Evolutionary conservation across 2,329 filamentous ascomycete species (phyloP).

Genomic region (Diaporthe ampelina): DNA sequence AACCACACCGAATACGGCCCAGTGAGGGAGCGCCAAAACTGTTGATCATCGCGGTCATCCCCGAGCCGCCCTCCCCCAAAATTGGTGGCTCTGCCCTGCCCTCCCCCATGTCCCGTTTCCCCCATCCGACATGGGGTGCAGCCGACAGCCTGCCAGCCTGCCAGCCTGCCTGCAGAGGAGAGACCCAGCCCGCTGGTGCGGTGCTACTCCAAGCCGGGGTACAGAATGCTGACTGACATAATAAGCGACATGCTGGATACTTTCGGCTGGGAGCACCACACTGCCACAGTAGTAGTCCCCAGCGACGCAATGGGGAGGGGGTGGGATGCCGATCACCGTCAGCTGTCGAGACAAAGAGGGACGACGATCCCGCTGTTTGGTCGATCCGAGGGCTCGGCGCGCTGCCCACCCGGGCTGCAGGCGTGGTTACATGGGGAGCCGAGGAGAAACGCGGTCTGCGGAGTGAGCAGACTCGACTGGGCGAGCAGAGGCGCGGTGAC

Average conservation of each 20-base stretch:
- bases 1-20: neutral
- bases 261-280: neutral
- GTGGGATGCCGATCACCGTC: neutral
- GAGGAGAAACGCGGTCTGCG: too few species aligned
- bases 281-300: neutral
- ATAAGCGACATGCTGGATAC: too few species aligned
- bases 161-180: neutral
- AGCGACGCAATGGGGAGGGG: neutral
- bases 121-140: neutral
- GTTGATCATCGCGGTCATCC: constrained; percentile 27
- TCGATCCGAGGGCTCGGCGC: constrained; percentile 30
- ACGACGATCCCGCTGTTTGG: constrained; percentile 16
- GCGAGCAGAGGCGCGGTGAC: neutral
- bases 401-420: too few species aligned
- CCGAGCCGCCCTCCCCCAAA: constrained; percentile 4
- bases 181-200: constrained; percentile 12
- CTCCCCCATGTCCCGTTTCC: too few species aligned
- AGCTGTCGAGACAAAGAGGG: neutral
- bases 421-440: neutral
- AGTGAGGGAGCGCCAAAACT: neutral
- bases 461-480: too few species aligned
- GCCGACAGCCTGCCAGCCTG: neutral
- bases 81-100: neutral
- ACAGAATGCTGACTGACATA: constrained; percentile 4
- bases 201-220: neutral